Evolutionary conservation across 2,329 filamentous ascomycete genomes (phyloP).

Genomic region (Diaporthe citri): DNA sequence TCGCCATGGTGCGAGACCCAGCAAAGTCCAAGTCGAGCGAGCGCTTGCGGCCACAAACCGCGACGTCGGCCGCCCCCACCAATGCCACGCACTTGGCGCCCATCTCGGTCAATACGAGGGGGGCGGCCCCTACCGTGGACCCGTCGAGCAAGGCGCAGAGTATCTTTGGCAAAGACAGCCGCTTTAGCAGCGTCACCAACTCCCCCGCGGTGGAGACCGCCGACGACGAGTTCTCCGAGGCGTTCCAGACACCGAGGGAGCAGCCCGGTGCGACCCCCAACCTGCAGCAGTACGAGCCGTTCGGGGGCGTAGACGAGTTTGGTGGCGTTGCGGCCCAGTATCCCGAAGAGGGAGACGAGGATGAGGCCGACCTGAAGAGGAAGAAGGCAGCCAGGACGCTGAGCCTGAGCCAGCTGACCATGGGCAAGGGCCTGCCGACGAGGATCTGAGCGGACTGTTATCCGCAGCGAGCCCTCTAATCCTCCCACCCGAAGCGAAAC

Average conservation of each 20-base stretch:
- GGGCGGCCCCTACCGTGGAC: constrained; percentile 29
- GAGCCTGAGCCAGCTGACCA: constrained; percentile 72
- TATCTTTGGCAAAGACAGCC: constrained; percentile 53
- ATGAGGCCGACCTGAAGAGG: constrained; percentile 48
- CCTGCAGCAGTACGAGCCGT: constrained; percentile 53
- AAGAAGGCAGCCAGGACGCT: constrained; percentile 73
- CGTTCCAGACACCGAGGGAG: constrained; percentile 66
- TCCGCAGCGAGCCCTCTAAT: background rate
- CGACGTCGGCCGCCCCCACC: constrained; percentile 40
- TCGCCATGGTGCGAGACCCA: constrained; percentile 51
- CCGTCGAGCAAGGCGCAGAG: constrained; percentile 43
- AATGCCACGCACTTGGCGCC: constrained; percentile 39
- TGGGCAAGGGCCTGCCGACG: constrained; percentile 53
- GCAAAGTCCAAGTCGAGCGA: constrained; percentile 51
- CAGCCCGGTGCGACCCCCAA: constrained; percentile 50
- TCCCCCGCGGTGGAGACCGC: constrained; percentile 48
- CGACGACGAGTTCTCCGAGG: constrained; percentile 55
- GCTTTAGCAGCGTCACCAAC: constrained; percentile 31
- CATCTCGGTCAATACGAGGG: constrained; percentile 29
- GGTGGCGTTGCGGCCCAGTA: constrained; percentile 42
- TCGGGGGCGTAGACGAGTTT: constrained; percentile 55
- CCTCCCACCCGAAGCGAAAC: background rate
- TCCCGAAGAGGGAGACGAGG: constrained; percentile 51
- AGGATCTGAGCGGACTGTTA: constrained; percentile 40
- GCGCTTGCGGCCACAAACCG: constrained; percentile 41